Base-by-base conservation (phyloP, 345 rosid species). In the Dimocarpus longan region DNA sequence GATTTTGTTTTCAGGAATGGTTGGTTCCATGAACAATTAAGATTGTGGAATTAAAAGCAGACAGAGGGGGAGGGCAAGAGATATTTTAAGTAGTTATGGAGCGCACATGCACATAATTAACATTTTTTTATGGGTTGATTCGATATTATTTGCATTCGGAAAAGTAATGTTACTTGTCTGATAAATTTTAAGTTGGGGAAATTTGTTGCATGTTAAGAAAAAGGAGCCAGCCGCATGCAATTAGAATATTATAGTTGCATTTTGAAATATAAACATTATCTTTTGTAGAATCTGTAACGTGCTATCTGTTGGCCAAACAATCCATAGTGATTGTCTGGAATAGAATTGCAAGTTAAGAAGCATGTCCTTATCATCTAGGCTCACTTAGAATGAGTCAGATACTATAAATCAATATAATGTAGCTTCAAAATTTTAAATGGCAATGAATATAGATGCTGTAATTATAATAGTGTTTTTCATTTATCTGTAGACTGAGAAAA, bases 301-400 rank as follows among this genome's bases (percentile, higher is more conserved):
- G 37, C 37, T 32, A 32, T 32, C 37, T 12, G 54, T 48, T 48
- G 54, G 16, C 13, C 54, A 32, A 32, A 54, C 16, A 28, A 54
- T 28, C 42, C 16, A 21, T 32, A 32, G 37, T 12, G 44, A 16
- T 44, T 6, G 72, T n/a, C 32, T 69, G 24, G 54, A 68, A 19
- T 68, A 3, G n/a, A n/a, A 26, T 68, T 21, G 15, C 32, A 44
- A 42, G 28, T n/a, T 10, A n/a, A 19, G 52, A 70, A 70, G 59
- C 74, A 57, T 21, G 50, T 18, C 12, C 24, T 68, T 10, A 11
- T 10, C n/a, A 39, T n/a, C 16, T 6, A 68, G 71, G 71, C 18
- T 68, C 10, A 9, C 40, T 68, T 40, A n/a, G 37, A 73, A 73
- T 42, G 18, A 54, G 75, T 54, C 15, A 54, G 46, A 71, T 71